Evolutionary conservation across 2,329 filamentous ascomycete species (phyloP), one percentile per base, ranked within the genome.

Genomic region (Phyllosticta paracitricarpa): DNA sequence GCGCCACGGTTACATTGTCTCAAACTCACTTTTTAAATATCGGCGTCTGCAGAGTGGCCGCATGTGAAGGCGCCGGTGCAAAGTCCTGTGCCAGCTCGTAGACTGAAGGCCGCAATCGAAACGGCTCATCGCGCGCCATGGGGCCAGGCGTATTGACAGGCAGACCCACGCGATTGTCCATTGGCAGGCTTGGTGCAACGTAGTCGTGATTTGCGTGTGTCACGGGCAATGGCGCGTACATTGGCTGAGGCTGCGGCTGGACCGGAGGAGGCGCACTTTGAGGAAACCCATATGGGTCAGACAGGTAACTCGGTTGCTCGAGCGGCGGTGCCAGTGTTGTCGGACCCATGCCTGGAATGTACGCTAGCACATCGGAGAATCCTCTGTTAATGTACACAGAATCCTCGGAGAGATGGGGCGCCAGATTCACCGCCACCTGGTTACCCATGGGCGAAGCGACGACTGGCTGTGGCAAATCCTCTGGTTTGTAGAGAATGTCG

Each of bases 401-500:
- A 61, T 77, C 75, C 30, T 62, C 56, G 26, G 57, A 58, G 51
- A 62, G 53, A 53, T 64, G 63, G 51, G 56, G 58, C 51, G 62
- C 58, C 33, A 65, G 61, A 30, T 57, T 57, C 30, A 67, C 65
- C 65, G 70, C 73, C 59, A 69, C 71, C 24, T 66, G 63, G 66
- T 76, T 69, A 66, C 63, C 54, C 48, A 69, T 63, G 64, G 72
- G 72, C 22, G 68, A 59, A 17, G 66, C 63, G 22, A 68, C 63
- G 61, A 68, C 59, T 14, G 67, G 63, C 56, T 72, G 70, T 48
- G 40, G 40, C 17, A 82, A 68, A 66, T 82, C 79, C 65, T 82
- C 81, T 28, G 81, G 78, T 71, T 84, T 86, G 78, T 99, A 99
- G 35, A 97, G 81, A 64, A 99, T 86, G 73, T 97, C 94, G 74